Conservation (phyloP, 1,284 basidiomycete species). For the Tetrapyrgos nigripes region DNA sequence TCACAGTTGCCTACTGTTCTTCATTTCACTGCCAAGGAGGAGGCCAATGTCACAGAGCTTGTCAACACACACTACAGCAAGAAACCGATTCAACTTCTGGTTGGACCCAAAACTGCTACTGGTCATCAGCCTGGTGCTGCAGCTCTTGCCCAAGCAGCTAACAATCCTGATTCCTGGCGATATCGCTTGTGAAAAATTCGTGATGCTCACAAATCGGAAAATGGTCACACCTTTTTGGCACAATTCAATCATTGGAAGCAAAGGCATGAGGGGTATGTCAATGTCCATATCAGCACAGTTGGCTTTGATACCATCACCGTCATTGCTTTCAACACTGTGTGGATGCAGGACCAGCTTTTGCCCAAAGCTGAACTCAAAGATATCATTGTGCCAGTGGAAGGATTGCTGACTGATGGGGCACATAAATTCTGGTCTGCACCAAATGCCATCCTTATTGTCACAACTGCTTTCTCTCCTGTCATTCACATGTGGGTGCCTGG, state of each 20-base stretch:
- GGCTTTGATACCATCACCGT: constrained; percentile 22
- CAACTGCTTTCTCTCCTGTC: constrained; percentile 15
- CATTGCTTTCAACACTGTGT: constrained; percentile 28
- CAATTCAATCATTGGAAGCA: neutral
- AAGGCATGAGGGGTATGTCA: constrained; percentile 2
- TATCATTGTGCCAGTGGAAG: constrained; percentile 26
- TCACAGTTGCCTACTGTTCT: constrained; percentile 11
- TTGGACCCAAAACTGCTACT: neutral
- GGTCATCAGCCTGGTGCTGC: neutral
- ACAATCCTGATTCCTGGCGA: neutral
- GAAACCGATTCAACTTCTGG: neutral
- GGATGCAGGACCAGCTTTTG: constrained; percentile 24
- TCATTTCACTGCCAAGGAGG: too few species aligned
- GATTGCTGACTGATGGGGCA: constrained; percentile 38
- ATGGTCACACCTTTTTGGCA: constrained; percentile 6
- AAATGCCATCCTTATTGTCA: constrained; percentile 19
- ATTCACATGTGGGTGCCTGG: constrained; percentile 34
- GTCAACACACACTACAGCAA: neutral
- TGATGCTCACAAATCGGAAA: neutral
- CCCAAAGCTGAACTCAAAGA: neutral
- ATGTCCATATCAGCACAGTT: neutral
- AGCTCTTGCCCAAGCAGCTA: neutral
- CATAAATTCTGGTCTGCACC: constrained; percentile 27
- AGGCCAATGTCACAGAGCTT: neutral
- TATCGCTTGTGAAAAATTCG: neutral